Percentiles rank a stretch among this genome's conserved stretches.
Evolutionary conservation across 768 basidiomycete genomes (phyloP).

Genomic region (Suillus decipiens): DNA sequence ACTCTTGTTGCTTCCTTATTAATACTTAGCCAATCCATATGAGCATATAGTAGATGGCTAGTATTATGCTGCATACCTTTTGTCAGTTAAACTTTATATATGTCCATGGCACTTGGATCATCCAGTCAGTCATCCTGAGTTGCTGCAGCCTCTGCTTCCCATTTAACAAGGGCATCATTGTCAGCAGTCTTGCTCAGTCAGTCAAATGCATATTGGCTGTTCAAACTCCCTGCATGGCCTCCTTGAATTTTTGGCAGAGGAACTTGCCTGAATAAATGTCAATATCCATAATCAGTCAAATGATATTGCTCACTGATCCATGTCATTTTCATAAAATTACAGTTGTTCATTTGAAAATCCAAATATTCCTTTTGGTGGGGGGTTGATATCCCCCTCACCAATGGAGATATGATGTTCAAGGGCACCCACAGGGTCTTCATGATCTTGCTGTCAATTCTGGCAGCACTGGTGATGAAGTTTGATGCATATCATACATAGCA

Average conservation of each 20-base stretch:
- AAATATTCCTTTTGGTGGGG: too few relatives aligned
- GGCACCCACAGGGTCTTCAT: constrained; percentile 12
- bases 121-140: not conserved
- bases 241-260: constrained; percentile 3
- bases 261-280: not conserved
- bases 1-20: not conserved
- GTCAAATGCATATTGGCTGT: not conserved
- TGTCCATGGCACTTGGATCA: too few relatives aligned
- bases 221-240: not conserved
- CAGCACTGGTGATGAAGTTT: not conserved
- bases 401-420: too few relatives aligned
- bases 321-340: constrained; percentile 19
- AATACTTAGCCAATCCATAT: not conserved
- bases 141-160: not conserved
- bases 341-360: too few relatives aligned
- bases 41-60: not conserved
- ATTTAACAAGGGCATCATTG: not conserved
- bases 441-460: constrained; percentile 20
- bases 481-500: constrained; percentile 6
- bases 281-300: not conserved
- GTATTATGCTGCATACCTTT: not conserved
- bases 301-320: constrained; percentile 12
- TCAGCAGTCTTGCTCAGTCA: not conserved
- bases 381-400: too few relatives aligned
- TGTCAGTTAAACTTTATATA: too few relatives aligned